Evolutionary conservation across 257 asterid genomes (phyloP).

Genomic region (Plantago ovata): DNA sequence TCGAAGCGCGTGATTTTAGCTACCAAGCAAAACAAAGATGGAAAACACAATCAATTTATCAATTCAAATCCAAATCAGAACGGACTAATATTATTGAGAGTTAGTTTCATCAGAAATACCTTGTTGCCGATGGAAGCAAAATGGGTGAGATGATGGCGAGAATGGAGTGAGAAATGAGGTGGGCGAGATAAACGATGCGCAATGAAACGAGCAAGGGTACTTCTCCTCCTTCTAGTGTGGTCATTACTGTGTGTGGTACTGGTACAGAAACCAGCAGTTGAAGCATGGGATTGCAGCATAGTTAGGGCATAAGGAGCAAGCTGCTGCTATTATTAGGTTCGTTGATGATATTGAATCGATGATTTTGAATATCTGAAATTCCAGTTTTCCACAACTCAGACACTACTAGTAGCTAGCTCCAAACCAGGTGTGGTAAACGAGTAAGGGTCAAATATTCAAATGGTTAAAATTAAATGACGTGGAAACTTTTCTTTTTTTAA

Average conservation of each 20-base stretch:
- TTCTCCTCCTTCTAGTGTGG: not conserved
- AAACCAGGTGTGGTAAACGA: no score
- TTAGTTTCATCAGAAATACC: slow-evolving; percentile 30
- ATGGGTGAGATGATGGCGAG: slow-evolving; percentile 5
- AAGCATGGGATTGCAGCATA: slow-evolving; percentile 42
- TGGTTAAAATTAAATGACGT: no score
- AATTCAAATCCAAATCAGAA: not conserved
- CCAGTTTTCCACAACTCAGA: no score
- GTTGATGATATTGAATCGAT: not conserved
- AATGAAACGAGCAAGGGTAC: slow-evolving; percentile 23
- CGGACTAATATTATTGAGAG: slow-evolving; percentile 11
- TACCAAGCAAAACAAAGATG: slow-evolving; percentile 17
- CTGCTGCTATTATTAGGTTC: no score
- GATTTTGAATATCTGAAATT: not conserved
- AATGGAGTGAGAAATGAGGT: slow-evolving; percentile 28
- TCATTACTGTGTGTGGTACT: not conserved
- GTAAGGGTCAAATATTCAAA: no score
- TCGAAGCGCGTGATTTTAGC: slow-evolving; percentile 35
- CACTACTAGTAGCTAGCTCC: no score
- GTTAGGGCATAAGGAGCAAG: slow-evolving; percentile 8
- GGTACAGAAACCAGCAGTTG: slow-evolving; percentile 3
- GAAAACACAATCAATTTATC: slow-evolving; percentile 5
- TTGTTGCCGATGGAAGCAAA: slow-evolving; percentile 26
- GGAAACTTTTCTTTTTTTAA: no score
- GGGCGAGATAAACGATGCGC: slow-evolving; percentile 23